Conservation (phyloP, 495 filamentous ascomycete genomes). For the Neurospora sp. region DNA sequence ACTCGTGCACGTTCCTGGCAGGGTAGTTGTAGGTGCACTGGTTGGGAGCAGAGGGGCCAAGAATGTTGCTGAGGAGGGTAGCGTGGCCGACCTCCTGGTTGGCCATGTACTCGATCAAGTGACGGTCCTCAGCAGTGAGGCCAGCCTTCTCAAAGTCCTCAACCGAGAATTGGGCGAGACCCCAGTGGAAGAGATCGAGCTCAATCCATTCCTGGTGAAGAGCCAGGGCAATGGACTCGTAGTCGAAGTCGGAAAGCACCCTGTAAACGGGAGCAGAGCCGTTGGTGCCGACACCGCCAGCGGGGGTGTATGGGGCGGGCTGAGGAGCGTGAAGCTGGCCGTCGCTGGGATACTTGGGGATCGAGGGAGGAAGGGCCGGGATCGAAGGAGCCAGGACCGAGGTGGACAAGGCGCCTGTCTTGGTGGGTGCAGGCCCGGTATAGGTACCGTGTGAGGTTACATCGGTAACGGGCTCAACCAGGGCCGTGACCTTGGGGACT, state of each 20-base stretch:
- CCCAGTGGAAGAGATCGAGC: conserved; percentile 77
- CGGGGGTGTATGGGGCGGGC: conserved; percentile 65
- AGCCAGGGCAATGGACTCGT: conserved; percentile 57
- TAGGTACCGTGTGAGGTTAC: conserved; percentile 46
- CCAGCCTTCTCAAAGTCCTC: conserved; percentile 62
- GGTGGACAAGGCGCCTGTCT: conserved; percentile 47
- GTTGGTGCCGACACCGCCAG: conserved; percentile 74
- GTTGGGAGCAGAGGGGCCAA: conserved; percentile 61
- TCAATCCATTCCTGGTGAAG: conserved; percentile 85
- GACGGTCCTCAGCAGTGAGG: conserved; percentile 56
- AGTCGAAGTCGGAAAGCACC: conserved; percentile 64
- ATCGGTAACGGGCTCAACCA: conserved; percentile 22
- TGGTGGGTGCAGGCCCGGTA: conserved; percentile 48
- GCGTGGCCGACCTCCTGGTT: conserved; percentile 77
- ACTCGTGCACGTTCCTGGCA: conserved; percentile 65
- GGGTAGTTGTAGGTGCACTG: conserved; percentile 82
- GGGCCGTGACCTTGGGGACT: conserved; percentile 10
- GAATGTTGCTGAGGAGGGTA: conserved; percentile 69
- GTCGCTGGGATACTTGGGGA: conserved; percentile 57
- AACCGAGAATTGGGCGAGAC: conserved; percentile 57
- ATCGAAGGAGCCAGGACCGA: conserved; percentile 39
- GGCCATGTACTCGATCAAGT: conserved; percentile 74
- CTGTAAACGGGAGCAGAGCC: conserved; percentile 64
- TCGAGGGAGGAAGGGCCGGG: conserved; percentile 33
- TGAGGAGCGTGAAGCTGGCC: conserved; percentile 55